These are phyloP conservation scores for Pythium guiyangense DNA, from an alignment of 352 stramenopile genomes.

Conservation along the genomic window DNA sequence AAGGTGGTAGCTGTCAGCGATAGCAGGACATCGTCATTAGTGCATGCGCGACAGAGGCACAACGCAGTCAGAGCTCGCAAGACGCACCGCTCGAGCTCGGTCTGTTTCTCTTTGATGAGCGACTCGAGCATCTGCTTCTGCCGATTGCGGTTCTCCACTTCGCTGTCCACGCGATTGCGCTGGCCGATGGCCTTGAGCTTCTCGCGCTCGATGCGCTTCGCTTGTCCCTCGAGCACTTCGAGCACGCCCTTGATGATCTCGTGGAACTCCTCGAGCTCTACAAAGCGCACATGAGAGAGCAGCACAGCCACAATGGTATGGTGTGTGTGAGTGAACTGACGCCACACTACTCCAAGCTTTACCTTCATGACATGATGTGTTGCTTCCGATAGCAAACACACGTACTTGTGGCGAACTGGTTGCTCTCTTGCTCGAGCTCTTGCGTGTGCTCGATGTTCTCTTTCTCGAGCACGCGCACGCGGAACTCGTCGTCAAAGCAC, in stretches of 20 bases:
- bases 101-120: conserved; percentile 80
- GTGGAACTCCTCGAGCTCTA: conserved; percentile 84
- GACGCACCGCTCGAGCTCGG: conserved; percentile 63
- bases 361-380: neutral
- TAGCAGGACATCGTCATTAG: conserved; percentile 2
- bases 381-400: neutral
- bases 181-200: conserved; percentile 84
- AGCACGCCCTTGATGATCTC: conserved; percentile 74
- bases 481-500: conserved; percentile 80
- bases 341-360: neutral
- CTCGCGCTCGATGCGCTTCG: conserved; percentile 73
- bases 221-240: conserved; percentile 74
- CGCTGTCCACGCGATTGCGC: conserved; percentile 74
- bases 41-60: neutral
- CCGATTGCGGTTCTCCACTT: conserved; percentile 76
- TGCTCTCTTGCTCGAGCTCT: conserved; percentile 72
- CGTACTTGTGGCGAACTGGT: conserved; percentile 75
- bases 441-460: conserved; percentile 10
- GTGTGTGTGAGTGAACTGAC: neutral
- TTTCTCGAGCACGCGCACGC: conserved; percentile 42
- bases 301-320: neutral
- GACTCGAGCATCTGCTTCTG: conserved; percentile 79
- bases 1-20: conserved; percentile 49
- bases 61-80: neutral
- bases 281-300: neutral